Base-by-base conservation (phyloP, 1,284 basidiomycete species). In the Tilletia horrida region DNA sequence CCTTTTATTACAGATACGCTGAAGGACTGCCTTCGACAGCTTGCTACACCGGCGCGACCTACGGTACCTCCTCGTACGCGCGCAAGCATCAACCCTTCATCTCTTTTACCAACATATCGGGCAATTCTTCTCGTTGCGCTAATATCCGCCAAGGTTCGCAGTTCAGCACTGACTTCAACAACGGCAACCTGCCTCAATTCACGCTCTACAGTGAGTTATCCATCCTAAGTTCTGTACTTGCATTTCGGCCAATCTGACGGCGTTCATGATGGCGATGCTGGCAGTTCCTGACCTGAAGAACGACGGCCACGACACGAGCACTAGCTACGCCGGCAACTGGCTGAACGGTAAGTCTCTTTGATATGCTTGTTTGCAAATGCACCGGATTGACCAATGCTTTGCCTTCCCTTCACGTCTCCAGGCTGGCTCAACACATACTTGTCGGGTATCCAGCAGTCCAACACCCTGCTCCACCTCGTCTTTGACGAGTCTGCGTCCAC, bases 71-170 rank as follows among this genome's bases (percentile, higher is more conserved):
- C 0, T 43, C 61, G 18, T 66, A 66, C 52, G 65, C 50, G 52
- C 45, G 65, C 42, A 66, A 66, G 65, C 65, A 66, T 52, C 35
- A 66, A 23, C 65, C 48, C n/a, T 66, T 66, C 48, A 66, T 66
- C 52, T 59, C 50, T 16, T 66, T 66, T 52, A 66, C 55, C 31
- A 66, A 61, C 65, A 66, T 66, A 29, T n/a, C 27, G 31, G 23
- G 23, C 65, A 57, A 55, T 29, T 8, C 48, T 3, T 40, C 47
- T 6, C 55, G 65, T 13, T 59, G 55, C 31, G 45, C 55, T 21
- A 59, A 66, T 52, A 66, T 66, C 65, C 61, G 61, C 31, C 42
- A 45, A n/a, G 25, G 35, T 6, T 35, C 45, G 18, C 21, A 48
- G 42, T 61, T 66, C 65, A 40, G 21, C 35, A 48, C n/a, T 18